These are phyloP conservation scores for Glycine tomentella DNA, from an alignment of 306 rosid genomes.

Conservation along the genomic window DNA sequence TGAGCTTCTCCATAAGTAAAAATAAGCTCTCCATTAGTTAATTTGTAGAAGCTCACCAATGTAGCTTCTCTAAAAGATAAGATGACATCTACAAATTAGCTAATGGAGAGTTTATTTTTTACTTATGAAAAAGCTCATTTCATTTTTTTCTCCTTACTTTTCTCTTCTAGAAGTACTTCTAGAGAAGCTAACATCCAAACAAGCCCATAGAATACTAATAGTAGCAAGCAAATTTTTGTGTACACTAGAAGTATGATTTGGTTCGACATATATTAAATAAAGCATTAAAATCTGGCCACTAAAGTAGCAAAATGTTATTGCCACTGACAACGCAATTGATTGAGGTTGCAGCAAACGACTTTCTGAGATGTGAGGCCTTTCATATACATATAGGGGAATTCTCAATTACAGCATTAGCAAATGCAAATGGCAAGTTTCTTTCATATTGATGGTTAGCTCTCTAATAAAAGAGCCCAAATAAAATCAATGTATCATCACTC, in stretches of 20 bases:
- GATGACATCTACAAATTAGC: no score
- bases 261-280: background rate
- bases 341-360: constrained; percentile 53
- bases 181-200: no score
- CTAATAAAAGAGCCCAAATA: constrained; percentile 56
- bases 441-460: constrained; percentile 66
- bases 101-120: no score
- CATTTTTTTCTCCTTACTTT: no score
- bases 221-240: background rate
- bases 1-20: no score
- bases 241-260: background rate
- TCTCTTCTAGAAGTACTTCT: no score
- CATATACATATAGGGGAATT: constrained; percentile 60
- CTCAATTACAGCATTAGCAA: constrained; percentile 67
- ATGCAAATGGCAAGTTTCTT: constrained; percentile 57
- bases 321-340: constrained; percentile 47
- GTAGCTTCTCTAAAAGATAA: no score
- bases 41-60: no score
- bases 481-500: constrained; percentile 56
- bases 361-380: constrained; percentile 52
- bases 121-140: no score
- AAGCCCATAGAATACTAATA: background rate
- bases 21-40: no score
- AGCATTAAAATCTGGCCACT: constrained; percentile 32
- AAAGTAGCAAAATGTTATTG: constrained; percentile 36